A percentile compares a stretch with the other conserved stretches of the same genome.
These are phyloP conservation scores for Staphylotrichum longicolle DNA, from an alignment of 495 filamentous ascomycete genomes.

Conservation along the genomic window DNA sequence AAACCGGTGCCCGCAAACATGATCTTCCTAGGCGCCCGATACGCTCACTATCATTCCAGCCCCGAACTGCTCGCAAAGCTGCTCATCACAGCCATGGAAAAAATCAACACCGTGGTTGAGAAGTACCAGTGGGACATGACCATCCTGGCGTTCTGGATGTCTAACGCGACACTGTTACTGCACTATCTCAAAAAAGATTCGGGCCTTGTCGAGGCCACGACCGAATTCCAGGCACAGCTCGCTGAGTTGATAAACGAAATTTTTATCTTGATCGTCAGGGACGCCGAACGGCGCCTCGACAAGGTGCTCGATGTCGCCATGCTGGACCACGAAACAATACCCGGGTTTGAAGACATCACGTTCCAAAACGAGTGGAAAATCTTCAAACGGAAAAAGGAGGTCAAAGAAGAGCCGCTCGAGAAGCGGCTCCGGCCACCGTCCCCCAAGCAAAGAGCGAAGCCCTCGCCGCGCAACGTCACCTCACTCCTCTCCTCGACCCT, in stretches of 20 bases:
- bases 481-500: constrained; percentile 93
- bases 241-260: constrained; percentile 97
- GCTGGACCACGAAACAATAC: constrained; percentile 97
- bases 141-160: constrained; percentile 97
- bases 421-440: constrained; percentile 91
- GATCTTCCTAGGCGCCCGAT: constrained; percentile 90
- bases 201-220: constrained; percentile 76
- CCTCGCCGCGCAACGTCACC: constrained; percentile 93
- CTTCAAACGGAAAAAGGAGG: constrained; percentile 84
- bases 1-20: constrained; percentile 98
- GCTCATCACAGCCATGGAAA: constrained; percentile 84
- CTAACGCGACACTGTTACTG: constrained; percentile 89
- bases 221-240: constrained; percentile 87
- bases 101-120: constrained; percentile 94
- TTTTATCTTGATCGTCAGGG: constrained; percentile 95
- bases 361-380: constrained; percentile 99
- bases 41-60: constrained; percentile 94
- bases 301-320: constrained; percentile 90
- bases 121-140: constrained; percentile 99
- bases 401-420: constrained; percentile 82
- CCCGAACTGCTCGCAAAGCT: constrained; percentile 77
- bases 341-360: constrained; percentile 90
- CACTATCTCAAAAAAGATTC: constrained; percentile 96
- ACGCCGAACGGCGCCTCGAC: constrained; percentile 96
- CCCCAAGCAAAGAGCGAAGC: constrained; percentile 87